Base-by-base conservation (phyloP, 148 eudicot species). In the Cornus kousa region DNA sequence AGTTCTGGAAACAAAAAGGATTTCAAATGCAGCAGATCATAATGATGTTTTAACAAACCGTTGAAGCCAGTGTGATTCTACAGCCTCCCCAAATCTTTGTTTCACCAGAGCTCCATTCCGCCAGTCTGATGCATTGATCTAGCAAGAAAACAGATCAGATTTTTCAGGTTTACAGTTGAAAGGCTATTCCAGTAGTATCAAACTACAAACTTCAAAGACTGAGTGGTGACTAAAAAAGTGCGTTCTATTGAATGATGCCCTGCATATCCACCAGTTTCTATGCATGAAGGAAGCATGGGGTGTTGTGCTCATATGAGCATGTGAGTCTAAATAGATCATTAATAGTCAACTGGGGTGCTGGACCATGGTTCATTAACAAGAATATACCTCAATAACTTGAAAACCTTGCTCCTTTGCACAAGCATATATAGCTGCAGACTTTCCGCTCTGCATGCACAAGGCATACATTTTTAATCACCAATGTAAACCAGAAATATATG, bases 111-210 rank as follows among this genome's bases (percentile, higher is more conserved):
- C 87, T 84, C 99, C 93, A 81, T 85, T 93, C 67, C 99, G 84
- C 99, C 99, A 96, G 81, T 96, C 99, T 69, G 99, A 96, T 83
- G 98, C 88, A 85, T 92, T 96, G 71, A 96, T 93, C 99, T 96
- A 81, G 75, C 79, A 79, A 77, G 70, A 70, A 13, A 80, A 64
- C 33, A 70, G 24, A 71, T 71, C 23, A 46, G 53, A 28, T 59
- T 39, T 20, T 64, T 68, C 74, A 74, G 74, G 59, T 59, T 67
- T 70, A 31, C 69, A 40, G 60, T 59, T 24, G 43, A 60, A 59
- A 12, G 11, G 20, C 70, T 69, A 64, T 62, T 64, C 23, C 46
- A 76, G 2, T 55, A 28, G 22, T 71, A 50, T 46, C 74, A 69
- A 40, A 55, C 50, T 57, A 67, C 8, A 20, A 57, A 73, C 72